phyloP scores from a whole-genome alignment of 2,329 filamentous ascomycete genomes.

The Botrytis aclada region DNA sequence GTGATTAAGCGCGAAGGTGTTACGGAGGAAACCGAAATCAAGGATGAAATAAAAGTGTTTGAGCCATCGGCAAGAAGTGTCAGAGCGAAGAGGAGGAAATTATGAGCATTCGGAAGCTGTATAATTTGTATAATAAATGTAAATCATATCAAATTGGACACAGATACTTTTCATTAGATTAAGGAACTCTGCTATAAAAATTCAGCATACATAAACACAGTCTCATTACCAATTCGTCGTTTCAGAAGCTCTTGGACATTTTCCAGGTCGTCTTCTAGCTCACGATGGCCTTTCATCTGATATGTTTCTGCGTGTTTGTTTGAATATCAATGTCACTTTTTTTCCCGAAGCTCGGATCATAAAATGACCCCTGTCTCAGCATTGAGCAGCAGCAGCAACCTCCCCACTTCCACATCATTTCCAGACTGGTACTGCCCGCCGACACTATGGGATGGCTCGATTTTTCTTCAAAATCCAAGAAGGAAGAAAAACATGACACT shows the following conservation, averaged over 20 bases:
- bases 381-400: background rate
- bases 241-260: background rate
- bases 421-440: conserved; percentile 16
- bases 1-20: conserved; percentile 1
- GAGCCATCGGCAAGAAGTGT: conserved; percentile 29
- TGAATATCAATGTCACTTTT: background rate
- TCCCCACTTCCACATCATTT: conserved; percentile 9
- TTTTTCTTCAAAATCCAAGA: conserved; percentile 41
- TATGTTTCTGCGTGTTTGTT: background rate
- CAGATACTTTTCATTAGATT: background rate
- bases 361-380: conserved; percentile 6
- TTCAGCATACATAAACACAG: background rate
- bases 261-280: background rate
- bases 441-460: conserved; percentile 48
- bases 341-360: conserved; percentile 14
- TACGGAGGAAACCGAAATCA: conserved; percentile 13
- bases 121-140: conserved; percentile 6
- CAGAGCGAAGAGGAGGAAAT: conserved; percentile 32
- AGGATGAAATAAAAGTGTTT: conserved; percentile 25
- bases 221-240: background rate
- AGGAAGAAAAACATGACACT: conserved; percentile 33
- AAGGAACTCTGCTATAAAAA: background rate
- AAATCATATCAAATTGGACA: background rate
- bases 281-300: conserved; percentile 1
- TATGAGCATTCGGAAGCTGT: conserved; percentile 14